Evolutionary conservation across 768 basidiomycete species (phyloP), one percentile per base, ranked within the genome.

Genomic region (Boletus barrowsii): DNA sequence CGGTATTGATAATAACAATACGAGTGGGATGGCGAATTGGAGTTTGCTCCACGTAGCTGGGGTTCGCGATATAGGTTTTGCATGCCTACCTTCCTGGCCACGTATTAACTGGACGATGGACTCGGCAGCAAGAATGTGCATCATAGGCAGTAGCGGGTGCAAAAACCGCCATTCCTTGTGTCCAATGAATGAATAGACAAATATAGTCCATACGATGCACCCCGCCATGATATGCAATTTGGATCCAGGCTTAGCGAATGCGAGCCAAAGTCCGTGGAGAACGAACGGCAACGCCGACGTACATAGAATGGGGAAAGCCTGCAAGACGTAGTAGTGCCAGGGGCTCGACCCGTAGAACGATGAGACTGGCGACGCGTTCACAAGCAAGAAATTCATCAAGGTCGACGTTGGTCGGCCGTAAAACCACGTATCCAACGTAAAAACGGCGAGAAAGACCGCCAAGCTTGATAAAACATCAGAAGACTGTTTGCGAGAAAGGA

Each of bases 141-240:
- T 72, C 30, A 93, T 70, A 1, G 97, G 95, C 4, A 98, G 76
- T 18, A 98, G 68, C 0, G 96, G 94, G 59, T 98, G 95, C 8
- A 98, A 74, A 73, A 99, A 98, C 9, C 97, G 80, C 93, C 94
- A 98, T 76, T 99, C 97, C 64, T 98, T 98, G 75, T 99, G 97
- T 2, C 88, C 87, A 2, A 89, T 79, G 4, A 88, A 56, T 9
- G 96, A 98, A 67, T 91, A 93, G 7, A 88, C 67, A 3, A 65
- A 62, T 30, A 86, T 67, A 0, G 87, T 84, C 87, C 89, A 92
- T 18, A 73, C 57, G 2, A 87, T 60, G 48, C 70, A 24, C 77
- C 70, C 73, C 0, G 83, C 68, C 64, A 93, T 76, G 18, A 72
- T 75, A 41, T 61, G 70, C 24, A 79, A 42, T 26, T 72, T 73